These are phyloP conservation scores for Coriaria nepalensis DNA, from an alignment of 306 rosid species.

Conservation along the genomic window DNA sequence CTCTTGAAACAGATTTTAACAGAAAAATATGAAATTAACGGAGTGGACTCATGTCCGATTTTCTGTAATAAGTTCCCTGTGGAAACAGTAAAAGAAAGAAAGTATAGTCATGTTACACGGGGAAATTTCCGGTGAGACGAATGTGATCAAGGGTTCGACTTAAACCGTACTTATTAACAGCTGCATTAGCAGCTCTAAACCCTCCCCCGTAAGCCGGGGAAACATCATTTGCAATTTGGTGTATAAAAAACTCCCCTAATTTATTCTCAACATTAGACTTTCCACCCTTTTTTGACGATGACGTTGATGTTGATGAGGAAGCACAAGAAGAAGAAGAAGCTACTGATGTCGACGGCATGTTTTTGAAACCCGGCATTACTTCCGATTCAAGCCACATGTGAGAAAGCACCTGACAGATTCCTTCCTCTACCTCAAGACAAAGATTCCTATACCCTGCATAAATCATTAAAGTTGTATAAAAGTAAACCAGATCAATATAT, in stretches of 20 bases:
- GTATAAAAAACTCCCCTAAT: constrained; percentile 81
- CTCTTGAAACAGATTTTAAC: too few species aligned
- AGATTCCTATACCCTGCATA: constrained; percentile 74
- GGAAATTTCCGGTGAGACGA: constrained; percentile 57
- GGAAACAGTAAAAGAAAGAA: constrained; percentile 1
- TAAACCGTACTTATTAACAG: constrained; percentile 68
- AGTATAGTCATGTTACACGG: constrained; percentile 26
- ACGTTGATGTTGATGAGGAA: constrained; percentile 15
- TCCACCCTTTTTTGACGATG: constrained; percentile 75
- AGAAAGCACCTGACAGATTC: constrained; percentile 91
- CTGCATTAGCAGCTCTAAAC: constrained; percentile 77
- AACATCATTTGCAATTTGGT: constrained; percentile 73
- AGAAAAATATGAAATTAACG: too few species aligned
- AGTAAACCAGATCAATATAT: background rate
- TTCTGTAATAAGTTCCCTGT: constrained; percentile 1
- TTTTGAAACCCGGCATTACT: constrained; percentile 48
- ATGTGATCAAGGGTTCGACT: constrained; percentile 77
- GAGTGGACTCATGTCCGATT: background rate
- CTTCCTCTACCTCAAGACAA: constrained; percentile 88
- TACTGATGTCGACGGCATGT: constrained; percentile 60
- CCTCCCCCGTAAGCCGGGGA: constrained; percentile 96
- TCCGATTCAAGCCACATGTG: constrained; percentile 96
- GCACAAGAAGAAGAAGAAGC: constrained; percentile 32
- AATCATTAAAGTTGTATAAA: background rate
- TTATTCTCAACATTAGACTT: constrained; percentile 56